Percentiles rank a stretch among this genome's conserved stretches.
Evolutionary conservation across 495 filamentous ascomycete genomes (phyloP).

Genomic region (Amniculicola lignicola): DNA sequence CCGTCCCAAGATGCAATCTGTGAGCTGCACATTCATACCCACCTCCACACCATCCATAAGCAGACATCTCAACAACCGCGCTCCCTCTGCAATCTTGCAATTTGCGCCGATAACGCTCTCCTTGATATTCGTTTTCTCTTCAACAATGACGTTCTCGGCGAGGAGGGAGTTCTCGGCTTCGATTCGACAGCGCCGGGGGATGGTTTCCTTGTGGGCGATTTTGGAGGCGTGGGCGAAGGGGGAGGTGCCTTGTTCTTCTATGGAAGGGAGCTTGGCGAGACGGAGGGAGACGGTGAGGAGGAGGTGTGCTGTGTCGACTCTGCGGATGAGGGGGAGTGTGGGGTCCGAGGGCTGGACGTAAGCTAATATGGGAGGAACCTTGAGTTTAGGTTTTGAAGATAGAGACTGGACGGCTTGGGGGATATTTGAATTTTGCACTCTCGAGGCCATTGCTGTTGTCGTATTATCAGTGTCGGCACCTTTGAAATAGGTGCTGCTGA

Average conservation of each 20-base stretch:
- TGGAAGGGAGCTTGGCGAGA: constrained; percentile 71
- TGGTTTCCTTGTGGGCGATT: constrained; percentile 71
- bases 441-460: constrained; percentile 43
- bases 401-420: constrained; percentile 13
- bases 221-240: constrained; percentile 74
- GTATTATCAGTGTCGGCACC: constrained; percentile 7
- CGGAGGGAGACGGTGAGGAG: constrained; percentile 78
- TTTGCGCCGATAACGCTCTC: constrained; percentile 82
- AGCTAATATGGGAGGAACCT: constrained; percentile 68
- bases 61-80: constrained; percentile 74
- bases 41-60: constrained; percentile 88
- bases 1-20: constrained; percentile 77
- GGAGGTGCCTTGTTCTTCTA: constrained; percentile 65
- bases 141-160: constrained; percentile 79
- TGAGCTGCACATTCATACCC: constrained; percentile 70
- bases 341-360: constrained; percentile 63
- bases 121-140: constrained; percentile 80
- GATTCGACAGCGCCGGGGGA: constrained; percentile 73
- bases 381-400: constrained; percentile 30
- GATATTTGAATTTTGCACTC: constrained; percentile 35
- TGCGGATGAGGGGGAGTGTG: constrained; percentile 62
- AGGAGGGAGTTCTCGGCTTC: constrained; percentile 72
- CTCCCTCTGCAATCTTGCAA: constrained; percentile 75
- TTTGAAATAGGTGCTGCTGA: constrained; percentile 55
- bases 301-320: constrained; percentile 80